These are phyloP conservation scores for Pseudozyma tsukubaensis DNA, from an alignment of 1,284 basidiomycete genomes.

Conservation along the genomic window DNA sequence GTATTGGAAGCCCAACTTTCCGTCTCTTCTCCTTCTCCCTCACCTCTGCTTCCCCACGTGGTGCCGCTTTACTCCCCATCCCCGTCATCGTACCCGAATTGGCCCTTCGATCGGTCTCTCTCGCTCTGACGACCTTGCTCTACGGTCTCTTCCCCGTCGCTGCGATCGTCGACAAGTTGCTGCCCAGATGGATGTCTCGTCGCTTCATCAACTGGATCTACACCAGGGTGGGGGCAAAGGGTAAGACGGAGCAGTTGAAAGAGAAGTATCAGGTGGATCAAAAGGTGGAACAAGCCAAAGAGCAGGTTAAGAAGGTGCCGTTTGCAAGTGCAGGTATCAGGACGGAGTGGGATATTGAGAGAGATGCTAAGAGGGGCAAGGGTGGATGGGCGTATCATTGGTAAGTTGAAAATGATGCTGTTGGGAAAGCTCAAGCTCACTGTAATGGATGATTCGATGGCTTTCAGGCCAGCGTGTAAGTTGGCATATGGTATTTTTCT, in stretches of 20 bases:
- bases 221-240: slow-evolving; percentile 47
- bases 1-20: slow-evolving; percentile 49
- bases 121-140: slow-evolving; percentile 46
- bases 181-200: slow-evolving; percentile 42
- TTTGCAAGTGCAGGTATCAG: slow-evolving; percentile 58
- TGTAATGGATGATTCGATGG: no score
- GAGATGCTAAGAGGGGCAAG: slow-evolving; percentile 36
- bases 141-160: slow-evolving; percentile 59
- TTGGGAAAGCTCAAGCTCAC: no score
- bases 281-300: slow-evolving; percentile 44
- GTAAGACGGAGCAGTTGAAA: slow-evolving; percentile 37
- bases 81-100: slow-evolving; percentile 59
- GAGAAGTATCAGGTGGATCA: slow-evolving; percentile 46
- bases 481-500: background rate
- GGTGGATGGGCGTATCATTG: slow-evolving; percentile 53
- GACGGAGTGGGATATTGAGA: slow-evolving; percentile 50
- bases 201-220: slow-evolving; percentile 52
- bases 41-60: slow-evolving; percentile 55
- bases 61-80: slow-evolving; percentile 50
- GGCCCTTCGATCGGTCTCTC: slow-evolving; percentile 42
- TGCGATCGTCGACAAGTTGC: slow-evolving; percentile 52
- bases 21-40: slow-evolving; percentile 57
- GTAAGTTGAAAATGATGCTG: slow-evolving; percentile 1
- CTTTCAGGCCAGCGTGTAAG: no score
- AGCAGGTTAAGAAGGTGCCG: slow-evolving; percentile 51